These are phyloP conservation scores for Russula virescens DNA, from an alignment of 768 basidiomycete species.

Conservation along the genomic window DNA sequence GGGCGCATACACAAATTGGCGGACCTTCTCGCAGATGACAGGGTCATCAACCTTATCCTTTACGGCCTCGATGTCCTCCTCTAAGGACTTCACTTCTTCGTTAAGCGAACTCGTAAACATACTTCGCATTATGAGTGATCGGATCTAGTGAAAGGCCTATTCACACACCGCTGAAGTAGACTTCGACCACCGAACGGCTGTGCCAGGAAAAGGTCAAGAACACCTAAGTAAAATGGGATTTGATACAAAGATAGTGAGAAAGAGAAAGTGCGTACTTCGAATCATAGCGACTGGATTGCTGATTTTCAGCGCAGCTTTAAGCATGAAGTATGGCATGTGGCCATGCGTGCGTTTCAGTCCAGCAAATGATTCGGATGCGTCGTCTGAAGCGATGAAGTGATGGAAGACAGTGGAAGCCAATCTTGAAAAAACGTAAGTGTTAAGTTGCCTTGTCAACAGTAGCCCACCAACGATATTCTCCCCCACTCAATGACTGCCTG, in stretches of 20 bases:
- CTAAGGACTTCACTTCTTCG: constrained; percentile 81
- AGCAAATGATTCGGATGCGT: constrained; percentile 82
- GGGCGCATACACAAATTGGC: constrained; percentile 80
- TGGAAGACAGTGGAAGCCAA: constrained; percentile 96
- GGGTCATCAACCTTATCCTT: constrained; percentile 87
- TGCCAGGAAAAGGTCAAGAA: constrained; percentile 93
- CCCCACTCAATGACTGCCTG: constrained; percentile 94
- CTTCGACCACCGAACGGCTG: constrained; percentile 94
- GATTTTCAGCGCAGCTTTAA: constrained; percentile 86
- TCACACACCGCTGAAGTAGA: constrained; percentile 72
- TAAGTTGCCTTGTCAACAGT: neutral
- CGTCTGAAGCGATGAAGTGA: constrained; percentile 88
- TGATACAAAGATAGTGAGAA: neutral
- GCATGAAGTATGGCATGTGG: constrained; percentile 95
- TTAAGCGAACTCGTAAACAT: constrained; percentile 93
- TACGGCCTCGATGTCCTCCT: constrained; percentile 84
- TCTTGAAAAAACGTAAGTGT: constrained; percentile 36
- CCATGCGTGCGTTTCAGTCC: constrained; percentile 90
- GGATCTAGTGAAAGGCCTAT: neutral
- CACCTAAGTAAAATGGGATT: constrained; percentile 32
- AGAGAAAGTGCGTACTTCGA: constrained; percentile 48
- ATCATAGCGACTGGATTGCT: constrained; percentile 98
- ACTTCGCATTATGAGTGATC: constrained; percentile 35
- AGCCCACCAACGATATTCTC: constrained; percentile 76
- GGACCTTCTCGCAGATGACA: constrained; percentile 81